Conservation (phyloP, 164 flowering plant genomes). For the Liquidambar formosana region DNA sequence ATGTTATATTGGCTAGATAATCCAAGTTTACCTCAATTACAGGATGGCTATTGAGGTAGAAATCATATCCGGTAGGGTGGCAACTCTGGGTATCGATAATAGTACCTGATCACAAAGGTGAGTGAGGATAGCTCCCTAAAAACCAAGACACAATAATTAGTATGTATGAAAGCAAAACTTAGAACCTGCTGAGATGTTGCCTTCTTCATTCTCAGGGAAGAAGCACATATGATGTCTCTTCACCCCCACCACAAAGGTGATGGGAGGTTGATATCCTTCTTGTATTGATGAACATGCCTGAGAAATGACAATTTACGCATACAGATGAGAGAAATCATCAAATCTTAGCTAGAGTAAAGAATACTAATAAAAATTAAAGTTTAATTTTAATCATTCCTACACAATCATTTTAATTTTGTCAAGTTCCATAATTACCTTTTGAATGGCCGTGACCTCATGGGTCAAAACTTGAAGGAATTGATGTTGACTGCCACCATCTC, state of each 20-base stretch:
- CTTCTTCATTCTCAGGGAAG: not conserved
- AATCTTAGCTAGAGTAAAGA: too few species aligned
- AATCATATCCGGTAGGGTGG: constrained; percentile 16
- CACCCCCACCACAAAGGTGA: constrained; percentile 53
- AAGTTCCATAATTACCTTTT: constrained; percentile 37
- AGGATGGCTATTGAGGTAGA: constrained; percentile 82
- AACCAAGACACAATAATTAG: not conserved
- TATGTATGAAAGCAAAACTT: not conserved
- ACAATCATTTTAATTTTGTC: too few species aligned
- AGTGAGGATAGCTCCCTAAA: not conserved
- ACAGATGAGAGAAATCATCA: not conserved
- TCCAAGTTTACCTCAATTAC: not conserved
- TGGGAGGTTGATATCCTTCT: constrained; percentile 60
- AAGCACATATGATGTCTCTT: constrained; percentile 22
- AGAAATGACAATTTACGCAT: not conserved
- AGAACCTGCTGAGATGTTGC: not conserved
- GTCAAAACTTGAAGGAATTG: constrained; percentile 69
- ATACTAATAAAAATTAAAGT: too few species aligned
- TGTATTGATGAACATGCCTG: constrained; percentile 81
- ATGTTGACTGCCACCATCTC: constrained; percentile 92
- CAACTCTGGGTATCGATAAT: constrained; percentile 28
- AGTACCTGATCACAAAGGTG: not conserved
- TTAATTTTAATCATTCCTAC: too few species aligned
- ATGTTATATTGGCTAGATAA: too few species aligned
- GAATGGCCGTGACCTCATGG: constrained; percentile 56